These are phyloP conservation scores for Nannizziopsis barbatae DNA, from an alignment of 2,329 filamentous ascomycete species.

Conservation along the genomic window DNA sequence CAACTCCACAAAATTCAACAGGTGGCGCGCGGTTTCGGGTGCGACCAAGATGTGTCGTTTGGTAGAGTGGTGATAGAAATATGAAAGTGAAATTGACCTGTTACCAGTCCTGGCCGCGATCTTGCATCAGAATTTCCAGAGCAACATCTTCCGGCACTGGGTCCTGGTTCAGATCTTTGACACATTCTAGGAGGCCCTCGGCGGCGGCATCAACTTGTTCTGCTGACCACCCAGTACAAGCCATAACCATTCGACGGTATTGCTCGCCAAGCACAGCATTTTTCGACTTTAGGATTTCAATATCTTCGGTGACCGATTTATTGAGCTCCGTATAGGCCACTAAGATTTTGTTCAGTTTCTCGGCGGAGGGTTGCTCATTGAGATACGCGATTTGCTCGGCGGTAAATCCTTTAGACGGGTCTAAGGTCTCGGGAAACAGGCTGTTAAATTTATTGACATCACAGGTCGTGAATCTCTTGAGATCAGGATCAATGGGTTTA, in stretches of 20 bases:
- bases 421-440: slow-evolving; percentile 29
- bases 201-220: slow-evolving; percentile 68
- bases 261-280: slow-evolving; percentile 77
- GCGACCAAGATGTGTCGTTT: not conserved
- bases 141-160: slow-evolving; percentile 35
- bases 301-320: slow-evolving; percentile 53
- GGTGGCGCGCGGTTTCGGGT: not conserved
- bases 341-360: slow-evolving; percentile 55
- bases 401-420: slow-evolving; percentile 25
- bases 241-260: slow-evolving; percentile 74
- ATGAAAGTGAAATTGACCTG: not conserved
- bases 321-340: slow-evolving; percentile 62
- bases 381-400: slow-evolving; percentile 35
- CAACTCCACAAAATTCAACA: not conserved
- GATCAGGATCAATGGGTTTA: slow-evolving; percentile 40
- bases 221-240: slow-evolving; percentile 73
- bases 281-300: slow-evolving; percentile 60
- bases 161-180: slow-evolving; percentile 63
- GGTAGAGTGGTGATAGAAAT: not conserved
- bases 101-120: slow-evolving; percentile 37
- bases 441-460: slow-evolving; percentile 31
- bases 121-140: slow-evolving; percentile 36
- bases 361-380: slow-evolving; percentile 46
- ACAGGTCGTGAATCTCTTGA: slow-evolving; percentile 34
- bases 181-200: slow-evolving; percentile 68